A percentile compares a stretch with the other conserved stretches of the same genome.
Evolutionary conservation across 2,329 filamentous ascomycete species (phyloP).

Genomic region (Leptodontidium sp.): DNA sequence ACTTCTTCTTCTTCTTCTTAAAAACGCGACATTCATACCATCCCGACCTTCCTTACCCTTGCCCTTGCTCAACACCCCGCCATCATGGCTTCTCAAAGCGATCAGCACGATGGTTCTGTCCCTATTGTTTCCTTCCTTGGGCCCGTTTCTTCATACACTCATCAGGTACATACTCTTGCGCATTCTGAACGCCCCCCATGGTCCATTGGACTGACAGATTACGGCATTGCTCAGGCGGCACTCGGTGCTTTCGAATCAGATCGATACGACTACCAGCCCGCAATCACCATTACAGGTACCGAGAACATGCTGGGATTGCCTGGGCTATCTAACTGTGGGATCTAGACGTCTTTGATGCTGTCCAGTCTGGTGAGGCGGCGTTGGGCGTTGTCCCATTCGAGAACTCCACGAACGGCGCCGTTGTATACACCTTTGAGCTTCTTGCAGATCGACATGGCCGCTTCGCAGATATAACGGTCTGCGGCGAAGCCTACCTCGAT

Average conservation of each 20-base stretch:
- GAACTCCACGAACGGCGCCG: constrained; percentile 93
- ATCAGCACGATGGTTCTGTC: constrained; percentile 19
- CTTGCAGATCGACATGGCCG: constrained; percentile 75
- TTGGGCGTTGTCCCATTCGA: constrained; percentile 93
- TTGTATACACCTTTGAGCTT: constrained; percentile 88
- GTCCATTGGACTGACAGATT: constrained; percentile 42
- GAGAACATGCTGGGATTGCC: not conserved
- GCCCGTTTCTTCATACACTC: constrained; percentile 72
- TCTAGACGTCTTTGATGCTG: constrained; percentile 79
- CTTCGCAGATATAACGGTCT: constrained; percentile 77
- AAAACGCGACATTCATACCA: not conserved
- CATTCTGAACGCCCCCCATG: constrained; percentile 32
- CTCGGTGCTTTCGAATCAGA: constrained; percentile 56
- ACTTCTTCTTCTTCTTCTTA: not conserved
- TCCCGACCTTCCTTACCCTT: too few species aligned
- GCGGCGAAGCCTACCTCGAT: constrained; percentile 83
- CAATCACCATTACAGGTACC: constrained; percentile 52
- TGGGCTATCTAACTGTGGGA: constrained; percentile 22
- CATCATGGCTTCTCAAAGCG: constrained; percentile 20
- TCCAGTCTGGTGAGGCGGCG: constrained; percentile 70
- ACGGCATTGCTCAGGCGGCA: constrained; percentile 56
- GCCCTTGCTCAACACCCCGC: constrained; percentile 9
- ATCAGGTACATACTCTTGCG: constrained; percentile 61
- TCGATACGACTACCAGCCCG: constrained; percentile 50
- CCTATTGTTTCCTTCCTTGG: constrained; percentile 65